phyloP scores from a whole-genome alignment of 2,329 filamentous ascomycete species.

The Setomelanomma holmii region DNA sequence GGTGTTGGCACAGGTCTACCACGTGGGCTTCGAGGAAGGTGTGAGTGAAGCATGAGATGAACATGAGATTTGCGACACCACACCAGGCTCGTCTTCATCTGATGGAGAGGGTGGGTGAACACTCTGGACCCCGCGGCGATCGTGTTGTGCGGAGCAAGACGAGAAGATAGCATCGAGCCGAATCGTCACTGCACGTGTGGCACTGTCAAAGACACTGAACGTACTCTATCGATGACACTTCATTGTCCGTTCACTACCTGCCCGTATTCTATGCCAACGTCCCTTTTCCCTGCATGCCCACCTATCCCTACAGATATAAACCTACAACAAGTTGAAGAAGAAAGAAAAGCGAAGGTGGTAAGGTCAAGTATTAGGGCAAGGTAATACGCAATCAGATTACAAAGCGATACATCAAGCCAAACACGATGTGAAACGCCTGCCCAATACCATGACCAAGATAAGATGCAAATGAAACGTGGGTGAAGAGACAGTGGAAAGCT shows the following conservation, averaged over 20 bases:
- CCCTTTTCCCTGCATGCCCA: background rate
- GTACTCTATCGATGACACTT: background rate
- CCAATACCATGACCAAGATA: conserved; percentile 1
- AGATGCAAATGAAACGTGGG: conserved; percentile 7
- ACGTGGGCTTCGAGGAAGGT: background rate
- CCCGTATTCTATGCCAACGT: background rate
- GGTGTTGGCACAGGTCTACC: background rate
- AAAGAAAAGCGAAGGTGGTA: conserved; percentile 1
- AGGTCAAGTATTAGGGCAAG: conserved; percentile 9
- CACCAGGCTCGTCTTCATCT: background rate
- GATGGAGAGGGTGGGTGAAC: no score
- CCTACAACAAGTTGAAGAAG: conserved; percentile 4
- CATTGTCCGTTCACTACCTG: background rate
- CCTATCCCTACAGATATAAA: conserved; percentile 19
- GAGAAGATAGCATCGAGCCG: background rate
- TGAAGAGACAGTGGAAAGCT: conserved; percentile 16
- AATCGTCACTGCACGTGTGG: background rate
- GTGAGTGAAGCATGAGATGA: background rate
- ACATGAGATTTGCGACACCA: background rate
- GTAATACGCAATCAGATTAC: conserved; percentile 6
- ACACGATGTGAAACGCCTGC: background rate
- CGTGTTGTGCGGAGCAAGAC: no score
- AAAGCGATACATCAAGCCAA: conserved; percentile 5
- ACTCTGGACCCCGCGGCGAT: no score
- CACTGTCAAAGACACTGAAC: background rate